Percentiles rank a stretch among this genome's conserved stretches.
Conservation (phyloP, 345 rosid species). For the Eucalyptus sp. region DNA sequence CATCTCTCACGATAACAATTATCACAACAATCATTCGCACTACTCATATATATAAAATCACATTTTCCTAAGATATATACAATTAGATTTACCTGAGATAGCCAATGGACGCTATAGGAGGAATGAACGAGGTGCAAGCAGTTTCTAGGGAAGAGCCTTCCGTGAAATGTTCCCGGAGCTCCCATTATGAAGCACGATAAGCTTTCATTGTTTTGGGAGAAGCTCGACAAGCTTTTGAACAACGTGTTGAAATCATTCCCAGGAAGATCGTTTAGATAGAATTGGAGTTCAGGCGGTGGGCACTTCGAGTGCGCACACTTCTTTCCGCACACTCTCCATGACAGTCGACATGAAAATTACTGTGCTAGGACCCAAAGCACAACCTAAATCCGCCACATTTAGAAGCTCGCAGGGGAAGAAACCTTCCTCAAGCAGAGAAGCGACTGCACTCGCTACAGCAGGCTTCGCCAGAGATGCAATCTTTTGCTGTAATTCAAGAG, state of each 20-base stretch:
- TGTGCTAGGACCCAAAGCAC: neutral
- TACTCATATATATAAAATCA: neutral
- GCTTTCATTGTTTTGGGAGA: neutral
- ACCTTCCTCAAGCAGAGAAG: neutral
- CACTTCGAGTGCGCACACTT: neutral
- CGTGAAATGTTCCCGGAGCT: slow-evolving; percentile 13
- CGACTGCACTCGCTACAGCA: neutral
- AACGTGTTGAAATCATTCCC: slow-evolving; percentile 15
- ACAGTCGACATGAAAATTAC: neutral
- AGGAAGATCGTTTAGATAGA: slow-evolving; percentile 10
- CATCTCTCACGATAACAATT: neutral
- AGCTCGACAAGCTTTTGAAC: neutral
- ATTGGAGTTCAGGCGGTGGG: neutral
- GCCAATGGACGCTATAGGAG: slow-evolving; percentile 10
- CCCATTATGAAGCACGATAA: neutral
- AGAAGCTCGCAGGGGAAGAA: neutral
- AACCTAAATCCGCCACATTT: slow-evolving; percentile 11
- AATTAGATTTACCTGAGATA: slow-evolving; percentile 3
- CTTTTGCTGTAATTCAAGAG: neutral
- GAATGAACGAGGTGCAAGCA: slow-evolving; percentile 9
- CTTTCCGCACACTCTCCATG: neutral
- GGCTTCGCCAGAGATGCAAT: neutral
- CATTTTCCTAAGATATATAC: slow-evolving; percentile 2
- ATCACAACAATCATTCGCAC: neutral
- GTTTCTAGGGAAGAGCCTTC: slow-evolving; percentile 1